Evolutionary conservation across 1,284 basidiomycete genomes (phyloP), one percentile per base, ranked within the genome.

Genomic region (Tilletia horrida): DNA sequence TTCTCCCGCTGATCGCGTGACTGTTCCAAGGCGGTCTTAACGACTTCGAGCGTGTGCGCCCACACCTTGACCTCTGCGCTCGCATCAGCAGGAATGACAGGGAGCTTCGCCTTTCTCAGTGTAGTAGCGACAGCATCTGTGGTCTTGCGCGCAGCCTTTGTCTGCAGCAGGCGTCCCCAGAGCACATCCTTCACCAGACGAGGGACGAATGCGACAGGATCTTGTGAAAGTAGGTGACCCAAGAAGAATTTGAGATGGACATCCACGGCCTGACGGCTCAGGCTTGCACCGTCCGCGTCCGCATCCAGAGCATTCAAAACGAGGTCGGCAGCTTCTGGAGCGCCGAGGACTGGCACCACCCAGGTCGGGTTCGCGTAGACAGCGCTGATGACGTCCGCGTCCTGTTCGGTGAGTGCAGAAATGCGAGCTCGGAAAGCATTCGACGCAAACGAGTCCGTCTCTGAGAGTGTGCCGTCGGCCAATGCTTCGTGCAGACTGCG

Each of bases 391-490:
- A 79, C 71, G n/a, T 71, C 68, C 23, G 55, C 59, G n/a, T 69
- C 66, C 7, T 71, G 69, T 40, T 74, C 73, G 29, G 69, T 67
- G 14, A 76, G 65, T 21, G 73, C 74, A 6, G 73, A 68, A 11
- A 59, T 16, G 13, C 55, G 27, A 40, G 55, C 23, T 18, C 69
- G 66, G n/a, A 79, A 66, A 35, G 76, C 75, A 35, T 77, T 73
- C 14, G 67, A 66, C 16, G 78, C 76, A 63, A 78, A 72, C 14
- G 74, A 52, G 61, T 78, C 76, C 1, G 73, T 63, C 0, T 70
- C 64, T 11, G 66, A 62, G 9, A 73, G 65, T 8, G 68, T 63
- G 8, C 68, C 70, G 0, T 59, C 55, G 2, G 55, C 52, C 62
- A 79, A 67, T 13, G 73, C 70, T 45, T 64, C 62, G 40, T 73